These are phyloP conservation scores for Yamadazyma tumulicola DNA, from an alignment of 805 yeast species.

Conservation along the genomic window DNA sequence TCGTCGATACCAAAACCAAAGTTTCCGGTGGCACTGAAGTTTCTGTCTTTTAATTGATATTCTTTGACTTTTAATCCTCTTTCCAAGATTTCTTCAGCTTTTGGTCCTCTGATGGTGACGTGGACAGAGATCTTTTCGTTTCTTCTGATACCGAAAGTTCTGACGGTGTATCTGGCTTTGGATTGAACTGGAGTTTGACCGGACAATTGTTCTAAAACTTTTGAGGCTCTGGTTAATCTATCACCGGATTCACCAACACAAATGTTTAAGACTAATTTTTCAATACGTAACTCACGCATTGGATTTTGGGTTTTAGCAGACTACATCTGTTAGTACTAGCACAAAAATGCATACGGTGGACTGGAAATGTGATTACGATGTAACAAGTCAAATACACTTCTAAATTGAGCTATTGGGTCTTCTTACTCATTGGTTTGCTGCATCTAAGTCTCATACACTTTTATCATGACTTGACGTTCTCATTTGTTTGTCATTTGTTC, in stretches of 20 bases:
- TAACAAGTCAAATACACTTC: too few relatives aligned
- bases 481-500: too few relatives aligned
- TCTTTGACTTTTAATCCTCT: constrained; percentile 99
- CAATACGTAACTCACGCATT: constrained; percentile 99
- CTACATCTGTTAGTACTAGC: constrained; percentile 14
- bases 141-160: constrained; percentile 99
- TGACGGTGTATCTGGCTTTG: constrained; percentile 99
- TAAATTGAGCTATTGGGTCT: too few relatives aligned
- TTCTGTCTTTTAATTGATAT: constrained; percentile 89
- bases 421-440: too few relatives aligned
- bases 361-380: too few relatives aligned
- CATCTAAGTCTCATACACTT: too few relatives aligned
- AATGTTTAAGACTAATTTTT: constrained; percentile 98
- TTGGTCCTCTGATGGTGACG: constrained; percentile 99
- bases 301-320: constrained; percentile 63
- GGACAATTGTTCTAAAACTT: constrained; percentile 98
- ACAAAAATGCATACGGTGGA: too few relatives aligned
- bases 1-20: constrained; percentile 99
- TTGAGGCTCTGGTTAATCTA: constrained; percentile 99
- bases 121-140: constrained; percentile 99
- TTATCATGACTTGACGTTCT: too few relatives aligned
- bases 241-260: constrained; percentile 99
- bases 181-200: constrained; percentile 99
- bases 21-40: constrained; percentile 99
- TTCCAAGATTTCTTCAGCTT: constrained; percentile 92